Base-by-base conservation (phyloP, 257 asterid genomes). In the Solanum acaule region DNA sequence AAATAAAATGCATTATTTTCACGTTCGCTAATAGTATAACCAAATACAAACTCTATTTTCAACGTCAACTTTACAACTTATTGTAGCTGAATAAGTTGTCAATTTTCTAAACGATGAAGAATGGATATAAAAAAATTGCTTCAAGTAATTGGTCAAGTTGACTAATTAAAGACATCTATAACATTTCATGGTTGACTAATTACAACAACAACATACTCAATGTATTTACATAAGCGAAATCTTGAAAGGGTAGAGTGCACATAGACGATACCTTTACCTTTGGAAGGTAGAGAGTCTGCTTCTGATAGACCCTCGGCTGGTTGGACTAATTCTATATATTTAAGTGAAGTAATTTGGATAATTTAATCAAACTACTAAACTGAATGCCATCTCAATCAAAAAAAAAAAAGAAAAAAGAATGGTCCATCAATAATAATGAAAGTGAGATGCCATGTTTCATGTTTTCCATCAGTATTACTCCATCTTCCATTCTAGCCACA, bases 11-110 rank as follows among this genome's bases (percentile, higher is more conserved):
- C 0, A 0, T 18, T 7, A 20, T 71, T 71, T 9, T 71, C 3
- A 31, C 2, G 0, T 15, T 71, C 14, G 0, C 12, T 15, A 31
- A 71, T 8, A 0, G 0, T 15, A 71, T 31, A 71, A 71, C 22
- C 25, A 8, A 16, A 71, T 8, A 31, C 2, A 71, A 31, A 31
- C 3, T 16, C 10, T 14, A 70, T 70, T 0, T 70, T 29, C 75
- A 27, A 68, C 22, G 2, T 14, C 13, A 15, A 31, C 13, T 71
- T 71, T 4, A 29, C 33, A 29, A 14, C 18, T 14, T 29, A 70
- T 70, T 29, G 15, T 33, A 22, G 20, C 0, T 23, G 12, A 77
- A 23, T 77, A 40, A 40, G 59, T 77, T 3, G 61, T 40, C 13
- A 77, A 77, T 77, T 77, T 77, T 77, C 34, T n/a, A 13, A 40